phyloP scores from a whole-genome alignment of 1,284 basidiomycete genomes.

The Sphaerobolus stellatus region DNA sequence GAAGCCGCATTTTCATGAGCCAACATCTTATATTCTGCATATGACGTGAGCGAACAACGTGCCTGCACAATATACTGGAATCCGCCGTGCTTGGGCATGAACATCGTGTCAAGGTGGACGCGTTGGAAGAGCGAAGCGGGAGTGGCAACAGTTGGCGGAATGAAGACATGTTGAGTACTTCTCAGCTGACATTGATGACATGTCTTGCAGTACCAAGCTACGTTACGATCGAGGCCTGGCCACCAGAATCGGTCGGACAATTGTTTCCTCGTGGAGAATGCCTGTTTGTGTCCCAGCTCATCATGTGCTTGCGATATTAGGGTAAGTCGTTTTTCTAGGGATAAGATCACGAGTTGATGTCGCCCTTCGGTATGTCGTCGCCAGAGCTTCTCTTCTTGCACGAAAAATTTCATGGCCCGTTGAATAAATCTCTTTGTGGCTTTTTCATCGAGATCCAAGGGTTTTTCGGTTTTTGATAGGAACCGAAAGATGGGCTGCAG shows the following conservation, averaged over 20 bases:
- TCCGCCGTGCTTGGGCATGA: conserved; percentile 28
- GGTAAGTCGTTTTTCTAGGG: background rate
- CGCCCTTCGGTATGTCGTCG: conserved; percentile 9
- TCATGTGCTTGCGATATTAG: conserved; percentile 20
- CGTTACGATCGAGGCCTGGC: conserved; percentile 32
- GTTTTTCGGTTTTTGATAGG: background rate
- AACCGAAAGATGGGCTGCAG: background rate
- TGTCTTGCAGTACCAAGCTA: conserved; percentile 31
- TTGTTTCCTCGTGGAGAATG: conserved; percentile 22
- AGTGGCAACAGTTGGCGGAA: conserved; percentile 30
- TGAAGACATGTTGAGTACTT: background rate
- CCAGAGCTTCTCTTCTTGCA: conserved; percentile 19
- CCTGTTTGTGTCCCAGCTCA: conserved; percentile 24
- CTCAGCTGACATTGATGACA: conserved; percentile 34
- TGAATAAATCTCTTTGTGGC: conserved; percentile 12
- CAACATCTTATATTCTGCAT: conserved; percentile 21
- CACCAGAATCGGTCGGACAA: conserved; percentile 29
- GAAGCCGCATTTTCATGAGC: conserved; percentile 14
- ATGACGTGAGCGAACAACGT: conserved; percentile 20
- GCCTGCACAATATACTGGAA: conserved; percentile 29
- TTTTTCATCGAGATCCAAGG: background rate
- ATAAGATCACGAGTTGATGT: conserved; percentile 22
- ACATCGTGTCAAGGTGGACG: conserved; percentile 29
- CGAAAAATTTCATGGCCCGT: conserved; percentile 22
- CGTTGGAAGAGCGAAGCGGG: conserved; percentile 25